Evolutionary conservation across 257 asterid species (phyloP).

Genomic region (Solanum megistacrolobum): DNA sequence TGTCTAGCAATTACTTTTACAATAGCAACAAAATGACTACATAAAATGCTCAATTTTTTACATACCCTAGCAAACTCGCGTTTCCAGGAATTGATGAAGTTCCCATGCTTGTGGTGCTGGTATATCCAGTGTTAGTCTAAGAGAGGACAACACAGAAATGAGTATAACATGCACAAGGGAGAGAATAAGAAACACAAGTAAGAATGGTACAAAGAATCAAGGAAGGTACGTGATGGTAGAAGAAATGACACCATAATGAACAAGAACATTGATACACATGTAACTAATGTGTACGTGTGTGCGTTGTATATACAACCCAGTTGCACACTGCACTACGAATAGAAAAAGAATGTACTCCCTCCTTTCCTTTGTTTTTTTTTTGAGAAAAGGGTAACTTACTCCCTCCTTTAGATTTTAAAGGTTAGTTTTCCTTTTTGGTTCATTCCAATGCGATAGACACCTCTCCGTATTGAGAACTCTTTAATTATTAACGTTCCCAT

Average conservation of each 20-base stretch:
- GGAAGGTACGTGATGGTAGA: background rate
- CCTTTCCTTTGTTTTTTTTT: background rate
- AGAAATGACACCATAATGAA: background rate
- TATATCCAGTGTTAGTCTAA: slow-evolving; percentile 59
- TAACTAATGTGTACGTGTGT: background rate
- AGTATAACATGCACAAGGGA: background rate
- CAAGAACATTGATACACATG: background rate
- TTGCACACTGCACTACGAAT: background rate
- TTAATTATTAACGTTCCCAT: background rate
- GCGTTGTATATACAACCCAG: background rate
- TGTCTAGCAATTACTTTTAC: background rate
- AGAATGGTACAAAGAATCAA: background rate
- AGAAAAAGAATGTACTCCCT: background rate
- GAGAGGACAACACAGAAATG: slow-evolving; percentile 15
- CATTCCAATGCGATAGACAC: background rate
- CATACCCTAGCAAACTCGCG: slow-evolving; percentile 94
- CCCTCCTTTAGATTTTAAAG: background rate
- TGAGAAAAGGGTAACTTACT: too few species aligned
- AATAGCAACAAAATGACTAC: background rate
- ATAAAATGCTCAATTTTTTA: background rate
- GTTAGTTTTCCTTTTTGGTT: background rate
- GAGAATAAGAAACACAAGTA: background rate
- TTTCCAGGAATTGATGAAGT: slow-evolving; percentile 73
- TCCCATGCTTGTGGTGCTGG: slow-evolving; percentile 45
- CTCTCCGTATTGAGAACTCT: background rate